Conservation (phyloP, 176 grass and related monocot species). For the Oryza rufipogon region DNA sequence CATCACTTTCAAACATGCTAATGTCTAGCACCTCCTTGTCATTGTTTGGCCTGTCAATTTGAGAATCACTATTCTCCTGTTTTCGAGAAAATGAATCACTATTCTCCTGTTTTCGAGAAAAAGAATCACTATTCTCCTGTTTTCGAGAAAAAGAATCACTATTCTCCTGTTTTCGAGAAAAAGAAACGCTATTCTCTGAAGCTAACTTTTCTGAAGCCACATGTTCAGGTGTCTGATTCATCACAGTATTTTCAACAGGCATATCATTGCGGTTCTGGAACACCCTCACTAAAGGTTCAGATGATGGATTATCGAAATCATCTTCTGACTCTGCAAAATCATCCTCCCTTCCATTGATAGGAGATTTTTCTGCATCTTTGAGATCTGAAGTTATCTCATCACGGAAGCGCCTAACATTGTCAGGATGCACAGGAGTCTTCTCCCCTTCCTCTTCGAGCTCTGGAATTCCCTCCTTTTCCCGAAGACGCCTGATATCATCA, state of each 20-base stretch:
- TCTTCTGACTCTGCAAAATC: constrained; percentile 79
- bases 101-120: constrained; percentile 4
- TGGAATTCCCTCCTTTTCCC: constrained; percentile 95
- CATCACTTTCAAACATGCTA: constrained; percentile 61
- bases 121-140: constrained; percentile 34
- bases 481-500: constrained; percentile 76
- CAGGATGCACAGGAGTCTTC: constrained; percentile 52
- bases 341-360: constrained; percentile 57
- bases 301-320: constrained; percentile 87
- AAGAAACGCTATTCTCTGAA: constrained; percentile 33
- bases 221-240: constrained; percentile 41
- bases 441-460: constrained; percentile 91
- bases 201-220: constrained; percentile 44
- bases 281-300: constrained; percentile 74
- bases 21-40: constrained; percentile 49
- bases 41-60: constrained; percentile 35
- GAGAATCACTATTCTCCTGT: constrained; percentile 25
- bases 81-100: constrained; percentile 2
- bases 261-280: constrained; percentile 76
- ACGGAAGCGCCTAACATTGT: constrained; percentile 44
- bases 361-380: constrained; percentile 64
- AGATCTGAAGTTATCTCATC: constrained; percentile 62
- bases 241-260: constrained; percentile 46
- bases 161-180: constrained; percentile 4
- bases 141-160: constrained; percentile 7